A percentile compares a stretch with the other conserved stretches of the same genome.
These are phyloP conservation scores for Microdochium bolleyi DNA, from an alignment of 2,329 filamentous ascomycete genomes.

Conservation along the genomic window DNA sequence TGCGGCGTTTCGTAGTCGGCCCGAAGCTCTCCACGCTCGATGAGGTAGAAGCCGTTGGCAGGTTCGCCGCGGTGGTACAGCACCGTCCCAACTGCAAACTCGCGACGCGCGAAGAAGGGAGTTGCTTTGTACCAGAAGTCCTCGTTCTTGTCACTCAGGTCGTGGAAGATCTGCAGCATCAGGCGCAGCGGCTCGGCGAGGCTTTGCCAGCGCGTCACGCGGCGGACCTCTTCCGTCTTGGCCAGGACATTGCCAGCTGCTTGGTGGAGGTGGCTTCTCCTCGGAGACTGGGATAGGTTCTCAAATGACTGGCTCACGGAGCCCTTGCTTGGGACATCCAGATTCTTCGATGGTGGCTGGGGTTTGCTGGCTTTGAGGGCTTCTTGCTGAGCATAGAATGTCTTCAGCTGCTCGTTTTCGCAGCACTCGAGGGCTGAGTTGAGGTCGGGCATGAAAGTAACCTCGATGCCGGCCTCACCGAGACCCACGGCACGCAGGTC, in stretches of 20 bases:
- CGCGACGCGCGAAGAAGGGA: conserved; percentile 64
- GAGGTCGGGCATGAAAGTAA: conserved; percentile 77
- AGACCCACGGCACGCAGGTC: conserved; percentile 80
- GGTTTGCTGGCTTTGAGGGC: conserved; percentile 38
- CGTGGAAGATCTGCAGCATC: conserved; percentile 92
- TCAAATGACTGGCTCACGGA: conserved; percentile 22
- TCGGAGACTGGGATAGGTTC: conserved; percentile 66
- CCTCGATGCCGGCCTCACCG: conserved; percentile 62
- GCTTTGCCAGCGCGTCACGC: conserved; percentile 65
- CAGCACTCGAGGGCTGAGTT: conserved; percentile 92
- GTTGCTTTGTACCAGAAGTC: conserved; percentile 89
- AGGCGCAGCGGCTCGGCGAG: conserved; percentile 88
- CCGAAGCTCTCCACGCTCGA: conserved; percentile 82
- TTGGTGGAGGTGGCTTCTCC: conserved; percentile 67
- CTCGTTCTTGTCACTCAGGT: conserved; percentile 76
- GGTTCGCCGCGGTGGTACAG: conserved; percentile 72
- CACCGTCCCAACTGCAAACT: conserved; percentile 60
- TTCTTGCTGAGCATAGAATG: conserved; percentile 65
- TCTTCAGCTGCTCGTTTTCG: conserved; percentile 86
- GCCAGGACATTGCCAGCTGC: conserved; percentile 71
- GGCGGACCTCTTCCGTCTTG: conserved; percentile 48
- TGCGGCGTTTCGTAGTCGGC: conserved; percentile 90
- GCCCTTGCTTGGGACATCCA: conserved; percentile 37
- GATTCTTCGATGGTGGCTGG: conserved; percentile 30
- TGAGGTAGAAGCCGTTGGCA: conserved; percentile 79